phyloP scores from a whole-genome alignment of 305 asterid species.

The Rubia peregrina region DNA sequence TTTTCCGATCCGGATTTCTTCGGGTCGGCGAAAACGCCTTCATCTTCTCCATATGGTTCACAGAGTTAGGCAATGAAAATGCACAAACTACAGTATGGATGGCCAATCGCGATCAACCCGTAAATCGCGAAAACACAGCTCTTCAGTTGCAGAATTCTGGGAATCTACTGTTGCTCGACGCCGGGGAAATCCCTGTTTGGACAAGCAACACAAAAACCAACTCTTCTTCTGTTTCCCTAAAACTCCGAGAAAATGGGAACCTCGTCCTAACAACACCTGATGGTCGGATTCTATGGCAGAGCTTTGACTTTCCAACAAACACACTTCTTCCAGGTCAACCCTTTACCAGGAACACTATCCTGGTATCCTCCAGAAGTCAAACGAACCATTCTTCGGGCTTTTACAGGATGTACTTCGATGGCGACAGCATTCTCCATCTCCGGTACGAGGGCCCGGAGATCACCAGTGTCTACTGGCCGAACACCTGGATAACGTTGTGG shows the following conservation, averaged over 20 bases:
- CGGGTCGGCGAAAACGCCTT: not conserved
- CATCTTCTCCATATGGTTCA: conserved; percentile 10
- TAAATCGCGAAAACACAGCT: conserved; percentile 14
- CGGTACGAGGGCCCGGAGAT: conserved; percentile 20
- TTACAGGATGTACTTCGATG: conserved; percentile 19
- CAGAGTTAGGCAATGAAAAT: not conserved
- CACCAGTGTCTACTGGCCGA: conserved; percentile 24
- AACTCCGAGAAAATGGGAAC: conserved; percentile 17
- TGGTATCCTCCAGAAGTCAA: conserved; percentile 21
- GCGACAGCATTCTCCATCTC: conserved; percentile 17
- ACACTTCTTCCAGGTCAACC: conserved; percentile 20
- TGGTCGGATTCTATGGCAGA: conserved; percentile 20
- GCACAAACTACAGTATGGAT: conserved; percentile 21
- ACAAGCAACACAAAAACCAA: conserved; percentile 4
- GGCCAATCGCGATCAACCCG: conserved; percentile 24
- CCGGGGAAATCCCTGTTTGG: conserved; percentile 20
- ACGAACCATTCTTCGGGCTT: conserved; percentile 22
- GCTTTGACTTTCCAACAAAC: conserved; percentile 20
- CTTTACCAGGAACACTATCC: conserved; percentile 12
- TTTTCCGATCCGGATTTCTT: conserved; percentile 14
- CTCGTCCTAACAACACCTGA: conserved; percentile 15
- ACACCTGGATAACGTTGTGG: conserved; percentile 12
- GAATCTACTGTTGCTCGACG: conserved; percentile 17
- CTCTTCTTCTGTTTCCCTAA: not conserved
- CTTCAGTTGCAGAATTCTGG: conserved; percentile 10